Evolutionary conservation across 345 rosid genomes (phyloP).

Genomic region (Pugionium cornutum): DNA sequence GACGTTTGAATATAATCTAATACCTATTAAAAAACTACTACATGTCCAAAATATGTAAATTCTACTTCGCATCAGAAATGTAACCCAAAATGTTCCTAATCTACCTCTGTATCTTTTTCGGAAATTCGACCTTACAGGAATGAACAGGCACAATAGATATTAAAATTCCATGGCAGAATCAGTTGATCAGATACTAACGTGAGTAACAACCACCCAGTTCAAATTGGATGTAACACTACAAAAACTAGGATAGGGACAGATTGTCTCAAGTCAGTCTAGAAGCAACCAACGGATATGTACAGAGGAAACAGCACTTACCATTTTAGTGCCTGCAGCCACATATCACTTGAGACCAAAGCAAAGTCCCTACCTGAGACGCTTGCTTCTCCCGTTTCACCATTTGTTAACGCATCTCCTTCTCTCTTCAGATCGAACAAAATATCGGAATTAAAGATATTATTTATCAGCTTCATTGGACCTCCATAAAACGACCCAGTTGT

Average conservation of each 20-base stretch:
- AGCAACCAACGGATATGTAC: constrained; percentile 3
- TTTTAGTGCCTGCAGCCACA: constrained; percentile 94
- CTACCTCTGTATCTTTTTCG: constrained; percentile 12
- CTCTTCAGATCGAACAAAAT: constrained; percentile 72
- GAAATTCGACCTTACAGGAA: neutral
- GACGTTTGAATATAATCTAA: too few species aligned
- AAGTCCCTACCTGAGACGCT: constrained; percentile 84
- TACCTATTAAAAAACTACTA: too few species aligned
- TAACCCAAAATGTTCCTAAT: neutral
- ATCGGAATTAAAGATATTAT: constrained; percentile 82
- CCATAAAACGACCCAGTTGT: constrained; percentile 62
- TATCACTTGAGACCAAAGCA: constrained; percentile 91
- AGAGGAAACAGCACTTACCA: constrained; percentile 51
- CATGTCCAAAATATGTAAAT: neutral
- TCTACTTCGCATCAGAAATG: neutral
- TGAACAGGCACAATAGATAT: neutral
- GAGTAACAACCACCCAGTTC: constrained; percentile 7
- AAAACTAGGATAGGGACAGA: constrained; percentile 14
- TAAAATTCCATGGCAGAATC: neutral
- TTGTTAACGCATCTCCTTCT: constrained; percentile 57
- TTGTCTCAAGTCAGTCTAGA: neutral
- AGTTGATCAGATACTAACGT: constrained; percentile 8
- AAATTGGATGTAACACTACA: constrained; percentile 3
- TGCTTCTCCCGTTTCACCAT: constrained; percentile 66
- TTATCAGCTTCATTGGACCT: constrained; percentile 92